Conservation (phyloP, 192 early-diverging fungal species). For the Thamnidium elegans region DNA sequence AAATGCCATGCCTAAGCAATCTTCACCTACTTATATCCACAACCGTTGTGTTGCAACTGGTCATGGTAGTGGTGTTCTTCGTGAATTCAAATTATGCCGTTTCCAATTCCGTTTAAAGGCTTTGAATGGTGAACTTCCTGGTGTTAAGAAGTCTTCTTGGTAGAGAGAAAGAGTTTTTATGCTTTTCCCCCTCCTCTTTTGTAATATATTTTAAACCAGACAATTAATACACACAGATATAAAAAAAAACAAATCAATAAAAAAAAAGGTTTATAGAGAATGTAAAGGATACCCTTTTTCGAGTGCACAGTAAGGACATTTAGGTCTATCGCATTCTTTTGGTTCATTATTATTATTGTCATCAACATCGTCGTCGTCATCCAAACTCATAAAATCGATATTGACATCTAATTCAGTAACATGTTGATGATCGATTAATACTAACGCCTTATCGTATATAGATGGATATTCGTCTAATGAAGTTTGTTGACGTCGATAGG, state of each 20-base stretch:
- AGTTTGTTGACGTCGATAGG: no score
- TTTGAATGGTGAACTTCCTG: conserved; percentile 74
- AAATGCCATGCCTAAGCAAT: conserved; percentile 61
- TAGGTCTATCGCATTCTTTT: background rate
- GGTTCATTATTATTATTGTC: background rate
- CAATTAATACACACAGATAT: background rate
- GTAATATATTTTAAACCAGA: conserved; percentile 6
- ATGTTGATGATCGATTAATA: background rate
- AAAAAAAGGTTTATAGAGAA: background rate
- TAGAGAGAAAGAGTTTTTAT: conserved; percentile 38
- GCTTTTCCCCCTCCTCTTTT: background rate
- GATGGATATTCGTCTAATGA: background rate
- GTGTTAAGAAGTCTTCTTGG: conserved; percentile 80
- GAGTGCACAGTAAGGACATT: background rate
- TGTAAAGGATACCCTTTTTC: background rate
- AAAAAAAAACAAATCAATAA: background rate
- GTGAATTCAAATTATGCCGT: conserved; percentile 70
- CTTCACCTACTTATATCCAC: conserved; percentile 61
- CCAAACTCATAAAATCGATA: background rate
- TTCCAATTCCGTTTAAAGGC: conserved; percentile 82
- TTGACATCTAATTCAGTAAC: background rate
- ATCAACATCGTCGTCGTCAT: no score
- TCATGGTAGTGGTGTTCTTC: conserved; percentile 71
- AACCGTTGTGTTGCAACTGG: conserved; percentile 77
- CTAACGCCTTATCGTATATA: background rate